These are phyloP conservation scores for Nidula niveotomentosa DNA, from an alignment of 1,284 basidiomycete species.

Conservation along the genomic window DNA sequence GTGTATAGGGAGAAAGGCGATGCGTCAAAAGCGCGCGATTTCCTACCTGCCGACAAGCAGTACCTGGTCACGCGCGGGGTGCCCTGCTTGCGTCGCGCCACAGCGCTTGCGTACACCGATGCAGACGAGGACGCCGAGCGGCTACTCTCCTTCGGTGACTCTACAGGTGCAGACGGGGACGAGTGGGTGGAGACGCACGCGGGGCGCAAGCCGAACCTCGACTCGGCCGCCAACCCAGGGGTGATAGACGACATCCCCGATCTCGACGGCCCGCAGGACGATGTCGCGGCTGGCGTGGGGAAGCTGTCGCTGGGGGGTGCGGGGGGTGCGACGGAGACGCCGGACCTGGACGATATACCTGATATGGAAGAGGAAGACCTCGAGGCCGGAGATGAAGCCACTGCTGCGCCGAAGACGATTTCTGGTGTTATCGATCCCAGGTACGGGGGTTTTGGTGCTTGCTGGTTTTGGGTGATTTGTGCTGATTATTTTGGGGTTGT, in stretches of 20 bases:
- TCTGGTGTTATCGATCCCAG: conserved; percentile 8
- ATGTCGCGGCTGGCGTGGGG: conserved; percentile 38
- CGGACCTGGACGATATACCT: conserved; percentile 89
- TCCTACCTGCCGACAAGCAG: conserved; percentile 93
- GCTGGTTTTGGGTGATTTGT: neutral
- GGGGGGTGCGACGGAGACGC: conserved; percentile 43
- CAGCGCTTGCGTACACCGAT: conserved; percentile 90
- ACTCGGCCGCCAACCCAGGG: conserved; percentile 54
- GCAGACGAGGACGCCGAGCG: conserved; percentile 94
- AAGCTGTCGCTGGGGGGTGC: conserved; percentile 41
- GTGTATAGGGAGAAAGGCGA: conserved; percentile 84
- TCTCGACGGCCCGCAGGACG: conserved; percentile 48
- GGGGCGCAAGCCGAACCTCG: conserved; percentile 54
- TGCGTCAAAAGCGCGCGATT: conserved; percentile 82
- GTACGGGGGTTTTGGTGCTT: neutral
- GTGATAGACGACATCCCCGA: conserved; percentile 85
- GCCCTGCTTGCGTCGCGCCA: conserved; percentile 89
- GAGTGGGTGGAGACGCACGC: conserved; percentile 91
- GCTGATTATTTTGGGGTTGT: neutral
- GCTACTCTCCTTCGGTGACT: conserved; percentile 74
- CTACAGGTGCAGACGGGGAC: conserved; percentile 60
- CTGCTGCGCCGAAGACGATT: conserved; percentile 56
- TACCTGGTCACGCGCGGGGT: conserved; percentile 94
- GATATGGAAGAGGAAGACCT: conserved; percentile 90
- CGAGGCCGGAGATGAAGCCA: conserved; percentile 85